phyloP scores from a whole-genome alignment of 2,329 filamentous ascomycete genomes.

The Colletotrichum filicis region DNA sequence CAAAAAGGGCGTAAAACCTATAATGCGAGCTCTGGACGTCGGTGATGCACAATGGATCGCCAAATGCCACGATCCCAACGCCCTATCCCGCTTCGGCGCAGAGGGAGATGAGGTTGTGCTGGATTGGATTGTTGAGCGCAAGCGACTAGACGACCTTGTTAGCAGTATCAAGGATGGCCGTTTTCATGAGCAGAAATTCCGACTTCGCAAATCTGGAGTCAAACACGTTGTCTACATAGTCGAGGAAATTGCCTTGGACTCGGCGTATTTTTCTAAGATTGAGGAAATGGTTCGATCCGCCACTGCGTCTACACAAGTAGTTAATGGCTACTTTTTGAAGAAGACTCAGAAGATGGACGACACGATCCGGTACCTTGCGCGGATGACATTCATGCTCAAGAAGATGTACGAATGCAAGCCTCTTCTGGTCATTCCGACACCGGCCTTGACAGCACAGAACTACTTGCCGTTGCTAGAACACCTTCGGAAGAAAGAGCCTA shows the following conservation, averaged over 20 bases:
- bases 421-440: constrained; percentile 74
- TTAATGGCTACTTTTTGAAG: constrained; percentile 84
- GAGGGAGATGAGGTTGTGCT: constrained; percentile 78
- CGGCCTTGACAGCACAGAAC: constrained; percentile 70
- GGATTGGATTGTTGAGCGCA: constrained; percentile 85
- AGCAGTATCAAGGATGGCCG: constrained; percentile 84
- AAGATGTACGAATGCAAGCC: constrained; percentile 69
- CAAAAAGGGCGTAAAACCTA: constrained; percentile 72
- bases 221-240: constrained; percentile 83
- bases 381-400: constrained; percentile 77
- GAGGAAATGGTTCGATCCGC: constrained; percentile 77
- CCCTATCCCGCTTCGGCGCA: constrained; percentile 65
- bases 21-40: constrained; percentile 76
- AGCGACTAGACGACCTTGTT: constrained; percentile 83
- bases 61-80: constrained; percentile 70
- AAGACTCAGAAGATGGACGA: constrained; percentile 81
- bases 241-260: constrained; percentile 75
- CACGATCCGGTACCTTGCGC: constrained; percentile 78
- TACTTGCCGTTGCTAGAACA: constrained; percentile 73
- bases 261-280: constrained; percentile 64
- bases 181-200: constrained; percentile 88
- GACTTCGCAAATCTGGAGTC: constrained; percentile 77
- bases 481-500: constrained; percentile 63
- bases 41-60: constrained; percentile 86
- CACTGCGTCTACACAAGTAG: constrained; percentile 80